These are phyloP conservation scores for Pseudozyma sp. DNA, from an alignment of 1,284 basidiomycete genomes.

Conservation along the genomic window DNA sequence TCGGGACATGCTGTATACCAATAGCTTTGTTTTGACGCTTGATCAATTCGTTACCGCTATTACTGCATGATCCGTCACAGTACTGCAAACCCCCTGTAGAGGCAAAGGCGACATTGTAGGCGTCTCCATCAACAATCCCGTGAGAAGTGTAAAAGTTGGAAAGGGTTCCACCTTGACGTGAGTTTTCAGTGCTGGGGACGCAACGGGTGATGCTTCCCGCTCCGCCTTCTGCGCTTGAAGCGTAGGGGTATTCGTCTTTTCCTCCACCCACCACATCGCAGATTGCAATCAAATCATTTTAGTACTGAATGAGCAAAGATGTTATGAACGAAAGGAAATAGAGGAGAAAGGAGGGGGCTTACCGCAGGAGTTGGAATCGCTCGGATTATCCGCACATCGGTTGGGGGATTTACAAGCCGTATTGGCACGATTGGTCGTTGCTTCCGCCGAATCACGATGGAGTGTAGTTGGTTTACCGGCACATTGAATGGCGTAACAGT, in stretches of 20 bases:
- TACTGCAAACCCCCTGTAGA: slow-evolving; percentile 38
- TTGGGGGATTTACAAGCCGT: slow-evolving; percentile 56
- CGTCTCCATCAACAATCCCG: slow-evolving; percentile 35
- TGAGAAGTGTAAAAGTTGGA: slow-evolving; percentile 48
- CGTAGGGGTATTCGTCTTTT: slow-evolving; percentile 53
- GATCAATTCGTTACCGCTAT: slow-evolving; percentile 51
- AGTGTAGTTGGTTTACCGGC: slow-evolving; percentile 48
- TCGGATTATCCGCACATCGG: slow-evolving; percentile 41
- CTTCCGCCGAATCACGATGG: slow-evolving; percentile 49
- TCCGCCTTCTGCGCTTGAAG: slow-evolving; percentile 51
- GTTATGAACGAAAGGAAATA: background rate
- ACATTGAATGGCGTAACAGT: slow-evolving; percentile 56
- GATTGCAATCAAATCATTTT: slow-evolving; percentile 1
- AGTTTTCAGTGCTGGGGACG: slow-evolving; percentile 51
- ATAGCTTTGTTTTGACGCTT: slow-evolving; percentile 8
- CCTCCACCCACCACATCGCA: slow-evolving; percentile 9
- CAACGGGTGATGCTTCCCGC: slow-evolving; percentile 52
- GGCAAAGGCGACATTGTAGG: slow-evolving; percentile 53
- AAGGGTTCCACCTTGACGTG: slow-evolving; percentile 47
- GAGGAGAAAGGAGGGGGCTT: slow-evolving; percentile 4
- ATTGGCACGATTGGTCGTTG: slow-evolving; percentile 36
- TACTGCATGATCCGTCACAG: slow-evolving; percentile 43
- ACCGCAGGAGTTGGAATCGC: slow-evolving; percentile 49
- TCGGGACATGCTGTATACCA: slow-evolving; percentile 17
- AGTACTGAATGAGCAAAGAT: too few species aligned